A percentile compares a stretch with the other conserved stretches of the same genome.
These are phyloP conservation scores for Trichophaea hybrida DNA, from an alignment of 2,329 filamentous ascomycete species.

Conservation along the genomic window DNA sequence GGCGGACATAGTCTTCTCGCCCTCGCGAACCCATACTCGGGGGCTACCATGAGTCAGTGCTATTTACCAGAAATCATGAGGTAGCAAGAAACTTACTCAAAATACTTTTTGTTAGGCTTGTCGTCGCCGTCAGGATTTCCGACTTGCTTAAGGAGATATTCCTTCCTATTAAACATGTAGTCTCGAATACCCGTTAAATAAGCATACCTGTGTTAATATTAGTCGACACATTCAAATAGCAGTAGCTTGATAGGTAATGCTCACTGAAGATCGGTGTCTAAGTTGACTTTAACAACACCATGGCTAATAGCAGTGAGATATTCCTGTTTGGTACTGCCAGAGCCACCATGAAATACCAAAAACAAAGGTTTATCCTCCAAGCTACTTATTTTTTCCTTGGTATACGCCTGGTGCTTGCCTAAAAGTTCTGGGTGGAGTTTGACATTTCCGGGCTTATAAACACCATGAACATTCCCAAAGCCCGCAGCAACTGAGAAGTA, in stretches of 20 bases:
- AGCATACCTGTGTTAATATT: slow-evolving; percentile 42
- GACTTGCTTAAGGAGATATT: slow-evolving; percentile 73
- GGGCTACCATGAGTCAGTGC: slow-evolving; percentile 39
- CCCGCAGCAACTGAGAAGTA: slow-evolving; percentile 98
- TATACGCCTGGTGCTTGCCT: slow-evolving; percentile 86
- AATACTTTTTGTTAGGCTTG: slow-evolving; percentile 99
- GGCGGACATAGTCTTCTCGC: slow-evolving; percentile 88
- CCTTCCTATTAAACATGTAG: slow-evolving; percentile 85
- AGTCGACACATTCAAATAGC: not conserved
- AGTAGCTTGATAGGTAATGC: not conserved
- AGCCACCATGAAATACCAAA: slow-evolving; percentile 98
- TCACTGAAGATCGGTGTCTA: slow-evolving; percentile 87
- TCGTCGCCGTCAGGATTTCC: slow-evolving; percentile 91
- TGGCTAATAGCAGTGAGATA: slow-evolving; percentile 77
- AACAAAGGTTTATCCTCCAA: slow-evolving; percentile 83
- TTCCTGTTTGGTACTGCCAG: slow-evolving; percentile 79
- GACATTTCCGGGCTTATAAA: slow-evolving; percentile 97
- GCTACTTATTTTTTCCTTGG: slow-evolving; percentile 61
- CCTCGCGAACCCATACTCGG: slow-evolving; percentile 88
- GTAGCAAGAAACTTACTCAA: slow-evolving; percentile 38
- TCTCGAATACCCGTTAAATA: slow-evolving; percentile 89
- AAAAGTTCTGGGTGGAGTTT: slow-evolving; percentile 92
- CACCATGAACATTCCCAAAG: slow-evolving; percentile 97
- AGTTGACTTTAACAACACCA: slow-evolving; percentile 98
- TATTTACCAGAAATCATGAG: not conserved